Evolutionary conservation across 2,329 filamentous ascomycete genomes (phyloP), one percentile per base, ranked within the genome.

Genomic region (Epichloe glyceriae): DNA sequence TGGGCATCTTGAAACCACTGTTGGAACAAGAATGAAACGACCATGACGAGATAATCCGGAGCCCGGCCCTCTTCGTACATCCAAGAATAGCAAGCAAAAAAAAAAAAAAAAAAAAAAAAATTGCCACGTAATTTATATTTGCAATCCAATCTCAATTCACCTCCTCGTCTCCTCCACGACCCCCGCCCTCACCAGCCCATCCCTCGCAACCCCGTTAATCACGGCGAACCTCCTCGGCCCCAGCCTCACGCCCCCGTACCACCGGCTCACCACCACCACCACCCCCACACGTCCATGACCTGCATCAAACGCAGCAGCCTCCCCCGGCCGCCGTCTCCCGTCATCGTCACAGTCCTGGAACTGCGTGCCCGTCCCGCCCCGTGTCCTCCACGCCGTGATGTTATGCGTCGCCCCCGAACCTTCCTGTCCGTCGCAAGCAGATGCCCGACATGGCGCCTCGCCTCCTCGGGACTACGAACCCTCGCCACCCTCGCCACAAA

Each of bases 311-410:
- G 88, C 53, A 97, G 68, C 61, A 98, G 68, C 41, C 93, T 76
- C 0, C 83, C 0, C 93, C 93, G 0, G 93, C 93, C 5, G 93
- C 93, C 26, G 86, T 86, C 74, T 98, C 93, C 93, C 93, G 64
- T 98, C 93, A 61, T 98, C 93, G 60, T 98, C 87, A 62, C 85
- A 96, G 67, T 98, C 93, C 66, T 97, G 90, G 58, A 83, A 88
- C 30, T 71, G 70, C 46, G 41, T 26, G 22, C 26, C 46, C 10
- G 41, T 17, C 5, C 5, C 62, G 0, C 78, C 79, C 33, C 78
- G 79, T 50, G 97, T 90, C 11, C 93, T 80, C 87, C 89, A 97
- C 1, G 91, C 91, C 19, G 85, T 90, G 62, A 98, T 96, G 66
- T 97, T 97, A 66, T 98, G 93, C 53, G 91, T 89, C 4, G 93